phyloP scores from a whole-genome alignment of 1,139 yeast genomes.

The Hyphopichia wangnamkhiaoensis region DNA sequence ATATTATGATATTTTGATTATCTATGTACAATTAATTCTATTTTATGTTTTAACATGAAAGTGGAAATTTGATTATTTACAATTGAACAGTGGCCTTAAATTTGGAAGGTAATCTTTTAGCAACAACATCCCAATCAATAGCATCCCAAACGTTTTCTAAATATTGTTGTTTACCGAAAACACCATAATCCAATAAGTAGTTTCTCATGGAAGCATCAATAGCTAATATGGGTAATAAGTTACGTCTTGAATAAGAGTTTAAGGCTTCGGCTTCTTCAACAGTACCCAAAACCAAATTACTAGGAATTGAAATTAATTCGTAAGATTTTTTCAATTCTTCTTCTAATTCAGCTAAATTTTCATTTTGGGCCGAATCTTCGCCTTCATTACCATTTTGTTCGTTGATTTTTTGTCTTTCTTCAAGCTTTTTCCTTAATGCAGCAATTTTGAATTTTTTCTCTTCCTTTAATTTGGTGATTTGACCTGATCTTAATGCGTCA shows the following conservation, averaged over 20 bases:
- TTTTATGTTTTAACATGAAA: background rate
- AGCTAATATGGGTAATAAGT: constrained; percentile 63
- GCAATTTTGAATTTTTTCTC: constrained; percentile 36
- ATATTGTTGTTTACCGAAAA: constrained; percentile 67
- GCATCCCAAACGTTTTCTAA: constrained; percentile 71
- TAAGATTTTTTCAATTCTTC: constrained; percentile 3
- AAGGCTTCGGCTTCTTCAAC: constrained; percentile 46
- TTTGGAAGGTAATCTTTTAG: constrained; percentile 57
- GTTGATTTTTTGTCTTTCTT: constrained; percentile 14
- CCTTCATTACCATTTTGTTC: constrained; percentile 11
- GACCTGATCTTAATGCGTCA: constrained; percentile 54
- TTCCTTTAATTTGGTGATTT: constrained; percentile 39
- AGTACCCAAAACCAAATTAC: constrained; percentile 34
- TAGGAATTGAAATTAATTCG: constrained; percentile 8
- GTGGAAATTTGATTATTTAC: background rate
- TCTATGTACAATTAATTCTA: constrained; percentile 1
- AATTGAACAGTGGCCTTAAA: constrained; percentile 18
- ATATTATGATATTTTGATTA: background rate
- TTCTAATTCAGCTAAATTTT: constrained; percentile 6
- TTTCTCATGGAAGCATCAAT: constrained; percentile 72
- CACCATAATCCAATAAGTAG: constrained; percentile 73
- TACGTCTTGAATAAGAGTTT: constrained; percentile 37
- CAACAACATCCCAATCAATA: constrained; percentile 69
- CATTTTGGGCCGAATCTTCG: background rate
- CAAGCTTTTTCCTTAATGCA: constrained; percentile 22